Evolutionary conservation across 768 basidiomycete species (phyloP), one percentile per base, ranked within the genome.

Genomic region (Gautieria morchelliformis): DNA sequence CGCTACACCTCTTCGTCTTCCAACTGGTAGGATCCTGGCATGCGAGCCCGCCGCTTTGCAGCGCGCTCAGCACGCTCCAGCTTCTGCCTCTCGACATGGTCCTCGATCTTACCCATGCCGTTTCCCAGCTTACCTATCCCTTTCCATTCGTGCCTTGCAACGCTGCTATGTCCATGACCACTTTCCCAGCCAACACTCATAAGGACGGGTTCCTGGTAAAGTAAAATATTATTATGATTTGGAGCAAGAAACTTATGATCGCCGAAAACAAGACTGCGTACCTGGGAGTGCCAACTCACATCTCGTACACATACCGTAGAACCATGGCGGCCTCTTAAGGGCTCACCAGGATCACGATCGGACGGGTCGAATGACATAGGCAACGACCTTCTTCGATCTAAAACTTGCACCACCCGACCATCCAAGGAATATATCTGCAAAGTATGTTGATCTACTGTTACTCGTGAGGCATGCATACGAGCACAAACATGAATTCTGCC

Each of bases 131-230:
- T 94, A 1, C 80, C 78, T 55, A 94, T 72, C 6, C 94, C 93
- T 70, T 94, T 96, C 91, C 93, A 99, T 71, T 97, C 91, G 63
- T 99, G 96, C 62, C 88, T 78, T 5, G 94, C 95, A 22, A 99
- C 80, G 44, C 83, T 78, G 39, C 91, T 93, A 12, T 85, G 83
- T 30, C 68, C 59, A 58, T 63, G 58, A 19, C 77, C 78, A 40
- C 73, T 77, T 44, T 87, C 84, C 95, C 96, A 98, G 3, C 83
- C 93, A 6, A 89, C 90, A 61, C 88, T 93, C 84, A 99, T 87
- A 48, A 99, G 67, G 20, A 87, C 84, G 40, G 95, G 93, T 75
- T 94, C 86, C 82, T 88, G 67, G 15, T 39, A 12, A 44, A 39
- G 20, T 7, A 15, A 22, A 37, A 33, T 22, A 27, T 33, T 35